Evolutionary conservation across 2,329 filamentous ascomycete species (phyloP).

Genomic region (Aspergillus melleus): DNA sequence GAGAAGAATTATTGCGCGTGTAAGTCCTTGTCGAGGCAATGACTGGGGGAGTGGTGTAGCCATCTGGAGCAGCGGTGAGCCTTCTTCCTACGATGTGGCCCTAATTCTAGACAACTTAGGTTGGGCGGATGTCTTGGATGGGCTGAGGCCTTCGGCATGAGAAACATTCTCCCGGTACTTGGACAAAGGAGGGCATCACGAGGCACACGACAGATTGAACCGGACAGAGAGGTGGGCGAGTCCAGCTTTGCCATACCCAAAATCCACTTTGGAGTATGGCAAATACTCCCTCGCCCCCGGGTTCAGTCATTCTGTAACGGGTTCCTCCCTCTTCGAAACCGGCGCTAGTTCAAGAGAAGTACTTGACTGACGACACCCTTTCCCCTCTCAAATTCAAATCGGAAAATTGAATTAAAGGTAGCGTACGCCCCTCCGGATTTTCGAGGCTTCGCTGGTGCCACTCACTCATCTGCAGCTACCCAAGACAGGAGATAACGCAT

Average conservation of each 20-base stretch:
- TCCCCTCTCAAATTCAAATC: neutral
- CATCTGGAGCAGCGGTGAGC: constrained; percentile 24
- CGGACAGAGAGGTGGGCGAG: constrained; percentile 13
- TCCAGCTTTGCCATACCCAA: constrained; percentile 21
- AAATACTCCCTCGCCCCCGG: constrained; percentile 13
- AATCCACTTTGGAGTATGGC: constrained; percentile 15
- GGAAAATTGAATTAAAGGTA: neutral
- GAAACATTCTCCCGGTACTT: constrained; percentile 21
- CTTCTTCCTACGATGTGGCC: constrained; percentile 10
- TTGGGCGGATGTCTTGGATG: constrained; percentile 25
- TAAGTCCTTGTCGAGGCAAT: constrained; percentile 17
- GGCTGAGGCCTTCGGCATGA: constrained; percentile 16
- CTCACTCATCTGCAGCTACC: constrained; percentile 29
- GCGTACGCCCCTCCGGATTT: constrained; percentile 10
- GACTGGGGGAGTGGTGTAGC: neutral
- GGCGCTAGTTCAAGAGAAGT: neutral
- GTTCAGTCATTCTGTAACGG: constrained; percentile 13
- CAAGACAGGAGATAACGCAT: constrained; percentile 24
- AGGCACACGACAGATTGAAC: constrained; percentile 19
- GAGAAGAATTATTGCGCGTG: constrained; percentile 9
- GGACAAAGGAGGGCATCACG: constrained; percentile 20
- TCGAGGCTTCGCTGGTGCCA: constrained; percentile 37
- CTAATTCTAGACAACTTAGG: constrained; percentile 16
- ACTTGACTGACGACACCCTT: neutral
- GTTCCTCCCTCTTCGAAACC: constrained; percentile 5